phyloP scores from a whole-genome alignment of 78 protist genomes.

The Dictyostelium firmibasis region DNA sequence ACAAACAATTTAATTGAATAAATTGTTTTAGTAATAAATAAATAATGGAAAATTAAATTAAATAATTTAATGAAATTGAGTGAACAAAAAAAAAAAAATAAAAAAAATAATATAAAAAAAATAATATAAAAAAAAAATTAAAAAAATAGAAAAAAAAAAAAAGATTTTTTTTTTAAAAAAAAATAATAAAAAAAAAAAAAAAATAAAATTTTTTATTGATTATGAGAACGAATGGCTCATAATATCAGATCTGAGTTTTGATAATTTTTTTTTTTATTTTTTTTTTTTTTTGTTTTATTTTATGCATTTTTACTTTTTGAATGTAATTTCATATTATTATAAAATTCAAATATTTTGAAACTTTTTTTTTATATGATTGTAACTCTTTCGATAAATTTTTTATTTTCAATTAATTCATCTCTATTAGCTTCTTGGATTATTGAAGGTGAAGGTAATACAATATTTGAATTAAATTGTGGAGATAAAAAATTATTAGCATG shows the following conservation, averaged over 20 bases:
- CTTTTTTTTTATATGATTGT: not conserved
- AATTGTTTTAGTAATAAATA: not conserved
- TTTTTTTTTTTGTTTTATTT: not conserved
- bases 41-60: not conserved
- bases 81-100: not conserved
- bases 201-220: not conserved
- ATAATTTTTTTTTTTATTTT: not conserved
- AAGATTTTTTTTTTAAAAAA: not conserved
- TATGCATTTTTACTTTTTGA: not conserved
- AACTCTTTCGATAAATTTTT: not conserved
- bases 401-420: not conserved
- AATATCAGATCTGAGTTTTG: not conserved
- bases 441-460: not conserved
- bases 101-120: not conserved
- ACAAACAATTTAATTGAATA: not conserved
- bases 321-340: not conserved
- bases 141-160: not conserved
- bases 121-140: not conserved
- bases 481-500: not conserved
- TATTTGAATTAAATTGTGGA: constrained; percentile 1
- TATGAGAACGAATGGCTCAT: not conserved
- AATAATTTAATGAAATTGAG: not conserved
- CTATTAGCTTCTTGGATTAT: not conserved
- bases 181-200: not conserved
- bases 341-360: not conserved